These are phyloP conservation scores for Vaccinium vitisidaea DNA, from an alignment of 148 eudicot species.

Conservation along the genomic window DNA sequence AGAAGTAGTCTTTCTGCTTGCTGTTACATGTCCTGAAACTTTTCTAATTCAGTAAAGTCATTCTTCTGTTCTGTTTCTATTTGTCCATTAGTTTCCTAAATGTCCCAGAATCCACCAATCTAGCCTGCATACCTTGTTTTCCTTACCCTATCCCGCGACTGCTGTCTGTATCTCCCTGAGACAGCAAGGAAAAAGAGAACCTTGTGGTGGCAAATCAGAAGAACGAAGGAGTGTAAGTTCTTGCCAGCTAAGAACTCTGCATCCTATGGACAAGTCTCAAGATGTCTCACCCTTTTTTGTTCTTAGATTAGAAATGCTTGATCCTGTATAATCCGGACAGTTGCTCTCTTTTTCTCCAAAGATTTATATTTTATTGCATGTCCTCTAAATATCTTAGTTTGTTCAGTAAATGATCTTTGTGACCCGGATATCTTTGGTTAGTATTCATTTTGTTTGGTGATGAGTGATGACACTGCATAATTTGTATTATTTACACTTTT, in stretches of 20 bases:
- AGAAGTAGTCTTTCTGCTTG: neutral
- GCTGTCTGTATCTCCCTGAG: neutral
- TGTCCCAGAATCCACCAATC: neutral
- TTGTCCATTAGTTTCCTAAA: neutral
- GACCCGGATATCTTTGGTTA: neutral
- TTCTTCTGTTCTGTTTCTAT: neutral
- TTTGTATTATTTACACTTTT: conserved; percentile 11
- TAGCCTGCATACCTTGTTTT: neutral
- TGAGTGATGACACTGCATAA: neutral
- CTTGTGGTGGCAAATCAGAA: neutral
- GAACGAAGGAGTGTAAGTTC: neutral
- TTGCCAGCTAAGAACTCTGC: neutral
- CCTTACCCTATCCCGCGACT: neutral
- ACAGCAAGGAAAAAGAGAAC: neutral
- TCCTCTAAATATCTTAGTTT: neutral
- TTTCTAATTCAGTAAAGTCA: neutral
- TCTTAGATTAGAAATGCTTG: neutral
- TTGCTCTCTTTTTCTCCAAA: neutral
- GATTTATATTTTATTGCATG: neutral
- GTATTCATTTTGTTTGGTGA: neutral
- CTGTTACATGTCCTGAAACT: neutral
- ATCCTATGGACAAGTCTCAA: neutral
- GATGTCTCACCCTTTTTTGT: neutral
- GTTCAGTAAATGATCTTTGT: neutral
- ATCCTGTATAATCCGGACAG: neutral